Base-by-base conservation (phyloP, 192 early-diverging fungal genomes). In the Umbelopsis sp. region DNA sequence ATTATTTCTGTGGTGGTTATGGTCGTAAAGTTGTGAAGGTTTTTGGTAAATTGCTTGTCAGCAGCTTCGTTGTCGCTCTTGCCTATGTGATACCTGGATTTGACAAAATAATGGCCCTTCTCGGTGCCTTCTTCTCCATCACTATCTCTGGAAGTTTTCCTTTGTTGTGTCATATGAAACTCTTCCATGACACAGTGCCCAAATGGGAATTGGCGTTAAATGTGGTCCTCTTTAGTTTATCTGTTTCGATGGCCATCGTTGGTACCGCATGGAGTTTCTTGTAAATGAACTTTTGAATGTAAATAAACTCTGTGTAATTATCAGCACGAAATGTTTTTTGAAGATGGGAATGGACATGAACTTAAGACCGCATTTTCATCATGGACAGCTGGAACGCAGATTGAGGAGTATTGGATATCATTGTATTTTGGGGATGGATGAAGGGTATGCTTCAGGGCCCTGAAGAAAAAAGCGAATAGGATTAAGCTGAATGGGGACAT, bases 81-180 rank as follows among this genome's bases (percentile, higher is more conserved):
- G 77, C 77, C 20, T 71, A 68, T 41, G 12, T 74, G 36, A 56
- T 78, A 45, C 77, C 77, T 14, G 65, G 53, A 24, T 78, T 78
- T 26, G 71, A 72, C 41, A 52, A 67, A 25, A 29, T 78, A 49
- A 78, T 78, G 77, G 59, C 72, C 17, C 51, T 78, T 11, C 49
- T 78, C 24, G 77, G 79, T 36, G 74, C 79, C 29, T 72, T 77
- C 36, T 81, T 77, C 43, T 81, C 79, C 21, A 71, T 81, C 32
- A 51, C 73, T 8, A 77, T 81, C 21, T 74, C 71, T 1, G 79
- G 75, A 38, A 77, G 76, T 4, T 81, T 81, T 51, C 79, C 79
- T 24, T 69, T 81, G 10, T 16, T 74, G 14, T 81, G 79, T 69
- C 73, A 81, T 62, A 44, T 77, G 24, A 70, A 69, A 12, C 52